Percentiles rank a stretch among this genome's conserved stretches.
Conservation (phyloP, 805 yeast genomes). For the Diddensiella transvaalensis region DNA sequence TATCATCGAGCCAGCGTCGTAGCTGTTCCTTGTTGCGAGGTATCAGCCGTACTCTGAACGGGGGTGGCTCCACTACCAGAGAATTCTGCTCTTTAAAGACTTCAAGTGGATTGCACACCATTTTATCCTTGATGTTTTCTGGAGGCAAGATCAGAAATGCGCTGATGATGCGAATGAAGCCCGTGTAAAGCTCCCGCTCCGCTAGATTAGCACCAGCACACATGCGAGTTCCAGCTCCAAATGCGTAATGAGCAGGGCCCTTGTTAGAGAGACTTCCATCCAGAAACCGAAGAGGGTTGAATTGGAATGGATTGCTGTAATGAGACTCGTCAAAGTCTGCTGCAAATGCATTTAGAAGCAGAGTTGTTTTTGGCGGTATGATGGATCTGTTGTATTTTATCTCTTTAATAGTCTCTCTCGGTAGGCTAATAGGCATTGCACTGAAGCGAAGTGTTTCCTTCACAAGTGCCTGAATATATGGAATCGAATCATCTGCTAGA, state of each 20-base stretch:
- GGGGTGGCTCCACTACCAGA: constrained; percentile 59
- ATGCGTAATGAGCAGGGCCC: constrained; percentile 43
- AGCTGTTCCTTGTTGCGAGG: constrained; percentile 29
- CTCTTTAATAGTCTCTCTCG: constrained; percentile 54
- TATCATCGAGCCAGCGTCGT: background rate
- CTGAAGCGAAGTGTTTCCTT: constrained; percentile 63
- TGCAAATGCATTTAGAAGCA: constrained; percentile 66
- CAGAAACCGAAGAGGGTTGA: constrained; percentile 32
- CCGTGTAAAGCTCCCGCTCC: constrained; percentile 57
- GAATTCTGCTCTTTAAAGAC: constrained; percentile 52
- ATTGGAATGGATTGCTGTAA: constrained; percentile 26
- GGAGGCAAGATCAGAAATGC: constrained; percentile 53
- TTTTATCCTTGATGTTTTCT: constrained; percentile 27
- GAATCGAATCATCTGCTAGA: constrained; percentile 40
- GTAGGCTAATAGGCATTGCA: constrained; percentile 64
- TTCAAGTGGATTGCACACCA: constrained; percentile 50
- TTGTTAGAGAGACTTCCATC: constrained; percentile 6
- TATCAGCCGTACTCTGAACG: constrained; percentile 36
- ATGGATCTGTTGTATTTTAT: constrained; percentile 39
- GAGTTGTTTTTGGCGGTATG: constrained; percentile 55
- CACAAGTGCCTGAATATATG: constrained; percentile 53
- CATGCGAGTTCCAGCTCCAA: constrained; percentile 68
- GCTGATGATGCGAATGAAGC: constrained; percentile 51
- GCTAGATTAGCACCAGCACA: constrained; percentile 70
- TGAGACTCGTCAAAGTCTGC: constrained; percentile 58